Base-by-base conservation (phyloP, 768 basidiomycete genomes). In the Russula brevipes region DNA sequence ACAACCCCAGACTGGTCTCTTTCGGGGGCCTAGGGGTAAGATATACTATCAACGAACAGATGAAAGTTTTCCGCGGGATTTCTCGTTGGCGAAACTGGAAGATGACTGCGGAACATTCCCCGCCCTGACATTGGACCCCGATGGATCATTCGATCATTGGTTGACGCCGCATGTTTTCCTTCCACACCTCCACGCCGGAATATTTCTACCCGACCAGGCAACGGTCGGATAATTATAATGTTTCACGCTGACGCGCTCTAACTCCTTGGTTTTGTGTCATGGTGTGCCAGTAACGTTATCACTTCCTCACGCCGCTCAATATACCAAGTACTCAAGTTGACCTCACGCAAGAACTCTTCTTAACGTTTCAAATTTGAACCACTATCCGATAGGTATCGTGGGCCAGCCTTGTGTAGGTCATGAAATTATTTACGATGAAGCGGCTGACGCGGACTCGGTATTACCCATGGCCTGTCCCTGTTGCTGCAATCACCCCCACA, bases 311-410 rank as follows among this genome's bases (percentile, higher is more conserved):
- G 45, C 39, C 47, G 39, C 46, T 16, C n/a, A 2, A 38, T 38
- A 54, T 61, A 24, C 39, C 41, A 52, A 45, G 35, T 14, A 14
- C 12, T 35, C 24, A 8, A 36, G 16, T 17, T 51, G 42, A 36
- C 42, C 33, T 35, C 11, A 41, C 50, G 42, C 41, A 30, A 57
- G 51, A 3, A 5, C 8, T 8, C 41, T 47, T 38, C 46, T 45
- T 41, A 36, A 55, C 17, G 45, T 39, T 35, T 45, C 17, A 19
- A 6, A 35, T 45, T 57, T 51, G 17, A 60, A 38, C 59, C 44
- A 60, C 51, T 44, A 54, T 45, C 52, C 17, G 60, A 52, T 57
- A 31, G 16, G 35, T 52, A 30, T 56, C 50, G n/a, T 31, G 42
- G 55, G 51, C 36, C 30, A n/a, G 44, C 19, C 33, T 33, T 19